Evolutionary conservation across 2,329 filamentous ascomycete genomes (phyloP).

Genomic region (Simplicillium aogashimaense): DNA sequence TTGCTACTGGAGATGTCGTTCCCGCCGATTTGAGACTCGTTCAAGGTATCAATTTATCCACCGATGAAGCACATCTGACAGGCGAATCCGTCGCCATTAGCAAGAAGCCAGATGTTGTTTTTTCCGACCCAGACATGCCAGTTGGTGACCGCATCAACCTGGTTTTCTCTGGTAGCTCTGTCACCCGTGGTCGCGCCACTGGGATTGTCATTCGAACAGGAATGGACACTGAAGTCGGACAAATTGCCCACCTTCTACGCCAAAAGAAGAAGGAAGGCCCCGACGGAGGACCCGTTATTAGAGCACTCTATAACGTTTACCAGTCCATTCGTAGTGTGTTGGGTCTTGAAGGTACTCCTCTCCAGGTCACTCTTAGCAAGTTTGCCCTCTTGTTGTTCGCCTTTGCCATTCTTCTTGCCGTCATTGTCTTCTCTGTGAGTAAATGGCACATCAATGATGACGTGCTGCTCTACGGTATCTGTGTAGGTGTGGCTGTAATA

Average conservation of each 20-base stretch:
- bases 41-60: conserved; percentile 62
- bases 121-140: conserved; percentile 43
- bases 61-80: conserved; percentile 66
- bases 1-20: conserved; percentile 57
- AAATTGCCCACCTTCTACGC: conserved; percentile 62
- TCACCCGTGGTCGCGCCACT: conserved; percentile 59
- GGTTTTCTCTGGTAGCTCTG: conserved; percentile 61
- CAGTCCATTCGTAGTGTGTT: conserved; percentile 43
- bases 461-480: conserved; percentile 51
- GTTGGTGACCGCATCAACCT: conserved; percentile 63
- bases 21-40: conserved; percentile 59
- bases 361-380: conserved; percentile 78
- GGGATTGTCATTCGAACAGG: conserved; percentile 62
- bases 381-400: conserved; percentile 74
- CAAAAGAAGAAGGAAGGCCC: conserved; percentile 36
- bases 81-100: conserved; percentile 62
- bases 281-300: conserved; percentile 30
- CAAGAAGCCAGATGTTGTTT: conserved; percentile 50
- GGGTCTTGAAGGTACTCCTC: conserved; percentile 65
- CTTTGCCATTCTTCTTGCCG: conserved; percentile 51
- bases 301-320: conserved; percentile 31
- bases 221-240: conserved; percentile 67
- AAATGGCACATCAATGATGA: conserved; percentile 43
- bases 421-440: conserved; percentile 53
- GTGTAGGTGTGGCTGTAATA: conserved; percentile 53